Percentiles rank a stretch among this genome's conserved stretches.
phyloP scores from a whole-genome alignment of 2,329 filamentous ascomycete species.

The Clarireedia paspali region DNA sequence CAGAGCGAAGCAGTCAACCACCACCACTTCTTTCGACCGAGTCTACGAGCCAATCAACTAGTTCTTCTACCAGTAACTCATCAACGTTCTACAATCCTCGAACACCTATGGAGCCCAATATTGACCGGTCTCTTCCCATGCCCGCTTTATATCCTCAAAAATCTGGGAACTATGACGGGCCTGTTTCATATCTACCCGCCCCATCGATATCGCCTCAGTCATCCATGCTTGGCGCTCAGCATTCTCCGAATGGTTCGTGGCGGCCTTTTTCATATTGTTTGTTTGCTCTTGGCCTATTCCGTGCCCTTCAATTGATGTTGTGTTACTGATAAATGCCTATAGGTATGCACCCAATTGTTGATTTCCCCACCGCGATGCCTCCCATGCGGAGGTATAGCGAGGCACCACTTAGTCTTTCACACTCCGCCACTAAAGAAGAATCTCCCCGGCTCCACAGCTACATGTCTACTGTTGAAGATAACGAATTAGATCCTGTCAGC shows the following conservation, averaged over 20 bases:
- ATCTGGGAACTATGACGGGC: constrained; percentile 22
- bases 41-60: constrained; percentile 23
- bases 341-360: constrained; percentile 16
- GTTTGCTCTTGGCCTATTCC: background rate
- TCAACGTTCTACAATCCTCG: constrained; percentile 24
- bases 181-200: constrained; percentile 23
- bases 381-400: constrained; percentile 21
- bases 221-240: constrained; percentile 13
- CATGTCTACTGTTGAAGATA: constrained; percentile 23
- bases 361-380: constrained; percentile 20
- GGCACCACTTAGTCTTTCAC: background rate
- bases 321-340: constrained; percentile 4
- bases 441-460: constrained; percentile 17
- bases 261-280: background rate
- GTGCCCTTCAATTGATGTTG: background rate
- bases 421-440: constrained; percentile 10
- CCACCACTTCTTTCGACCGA: constrained; percentile 26
- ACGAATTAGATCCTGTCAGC: constrained; percentile 48
- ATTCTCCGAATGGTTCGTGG: constrained; percentile 24
- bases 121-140: constrained; percentile 24
- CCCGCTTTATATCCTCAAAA: constrained; percentile 24
- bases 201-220: constrained; percentile 26
- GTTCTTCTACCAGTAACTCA: constrained; percentile 20
- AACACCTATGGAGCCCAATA: constrained; percentile 26
- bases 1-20: constrained; percentile 10